Percentiles rank a stretch among this genome's conserved stretches.
phyloP scores from a whole-genome alignment of 495 filamentous ascomycete genomes.

The Hamigera avellanea region DNA sequence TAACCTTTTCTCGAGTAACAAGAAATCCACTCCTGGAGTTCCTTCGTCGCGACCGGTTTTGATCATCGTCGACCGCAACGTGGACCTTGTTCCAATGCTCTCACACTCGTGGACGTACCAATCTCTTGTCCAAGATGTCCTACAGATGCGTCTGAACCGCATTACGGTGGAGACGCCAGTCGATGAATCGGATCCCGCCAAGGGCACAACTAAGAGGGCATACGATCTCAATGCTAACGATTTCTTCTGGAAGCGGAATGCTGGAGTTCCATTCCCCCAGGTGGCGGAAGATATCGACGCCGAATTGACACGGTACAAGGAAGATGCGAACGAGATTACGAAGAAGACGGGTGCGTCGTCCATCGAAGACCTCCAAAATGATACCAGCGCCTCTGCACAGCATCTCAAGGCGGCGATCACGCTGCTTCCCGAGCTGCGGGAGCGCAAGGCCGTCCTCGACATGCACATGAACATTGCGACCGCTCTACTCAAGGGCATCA shows the following conservation, averaged over 20 bases:
- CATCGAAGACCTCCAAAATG: constrained; percentile 86
- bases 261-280: constrained; percentile 86
- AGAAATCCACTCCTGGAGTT: constrained; percentile 42
- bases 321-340: constrained; percentile 89
- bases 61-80: constrained; percentile 84
- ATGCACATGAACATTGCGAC: constrained; percentile 99
- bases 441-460: constrained; percentile 81
- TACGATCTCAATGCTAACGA: constrained; percentile 88
- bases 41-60: constrained; percentile 70
- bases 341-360: constrained; percentile 88
- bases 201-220: constrained; percentile 62
- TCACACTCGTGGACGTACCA: constrained; percentile 99
- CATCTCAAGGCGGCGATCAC: constrained; percentile 96
- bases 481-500: constrained; percentile 74
- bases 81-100: constrained; percentile 96
- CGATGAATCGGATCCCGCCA: constrained; percentile 63
- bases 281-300: constrained; percentile 93
- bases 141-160: constrained; percentile 89
- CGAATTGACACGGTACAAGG: constrained; percentile 87
- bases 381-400: constrained; percentile 75
- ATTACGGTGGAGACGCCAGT: constrained; percentile 79
- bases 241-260: constrained; percentile 96
- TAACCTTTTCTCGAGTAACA: constrained; percentile 65
- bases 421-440: constrained; percentile 78
- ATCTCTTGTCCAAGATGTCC: constrained; percentile 87